Base-by-base conservation (phyloP, 2,329 filamentous ascomycete genomes). In the Talaromyces atroroseus region DNA sequence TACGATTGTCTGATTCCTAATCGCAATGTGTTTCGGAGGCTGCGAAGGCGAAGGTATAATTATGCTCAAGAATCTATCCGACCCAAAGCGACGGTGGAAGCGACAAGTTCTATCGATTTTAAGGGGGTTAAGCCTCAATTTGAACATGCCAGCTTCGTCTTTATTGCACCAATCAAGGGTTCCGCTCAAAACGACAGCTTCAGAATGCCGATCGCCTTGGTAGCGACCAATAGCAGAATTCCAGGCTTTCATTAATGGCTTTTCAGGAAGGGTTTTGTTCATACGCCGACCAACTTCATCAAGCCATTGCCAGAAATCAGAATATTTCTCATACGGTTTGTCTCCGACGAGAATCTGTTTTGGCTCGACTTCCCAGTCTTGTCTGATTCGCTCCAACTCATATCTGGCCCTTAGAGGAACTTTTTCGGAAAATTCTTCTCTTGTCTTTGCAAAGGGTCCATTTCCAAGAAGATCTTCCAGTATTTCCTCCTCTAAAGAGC, bases 61-160 rank as follows among this genome's bases (percentile, higher is more conserved):
- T 14, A 79, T 49, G 26, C 72, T 71, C 14, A 78, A 62, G 56
- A 78, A 79, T 29, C 76, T 66, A 64, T 78, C 76, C 5, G 71
- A 71, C 4, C 76, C 77, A 60, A 76, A 78, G 29, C 73, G 71
- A 20, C 77, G 69, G 49, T 74, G 68, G 34, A 79, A 74, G 1
- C 77, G 74, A 64, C 74, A 76, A 11, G 73, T 71, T 49, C 66
- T 55, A 20, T 78, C 76, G 4, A 69, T 59, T 50, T 72, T 74
- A 1, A 78, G 61, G 0, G 76, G 70, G 23, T 74, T 74, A 23
- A 78, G 61, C 14, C 54, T 68, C 29, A 79, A 59, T 38, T 70
- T 70, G 34, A 78, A 68, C 5, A 74, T 64, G 0, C 71, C 68
- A 3, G 62, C 54, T 42, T 73, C 67, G 3, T 60, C 53, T 36